Conservation (phyloP, 73 alveolate genomes). For the Tetrahymena borealis region DNA sequence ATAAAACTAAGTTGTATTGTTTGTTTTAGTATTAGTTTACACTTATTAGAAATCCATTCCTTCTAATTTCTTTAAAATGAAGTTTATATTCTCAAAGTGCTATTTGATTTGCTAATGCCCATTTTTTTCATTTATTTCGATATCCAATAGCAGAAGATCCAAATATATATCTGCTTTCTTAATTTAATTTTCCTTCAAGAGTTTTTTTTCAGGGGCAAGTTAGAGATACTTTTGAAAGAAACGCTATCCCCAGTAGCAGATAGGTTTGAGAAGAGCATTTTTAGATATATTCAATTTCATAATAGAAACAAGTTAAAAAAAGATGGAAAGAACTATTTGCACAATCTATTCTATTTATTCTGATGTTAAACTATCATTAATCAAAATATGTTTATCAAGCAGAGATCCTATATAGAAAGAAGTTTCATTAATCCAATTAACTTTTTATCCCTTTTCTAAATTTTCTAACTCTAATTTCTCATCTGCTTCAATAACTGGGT, state of each 20-base stretch:
- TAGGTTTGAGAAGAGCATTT: neutral
- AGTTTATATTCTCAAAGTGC: neutral
- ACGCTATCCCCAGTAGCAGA: neutral
- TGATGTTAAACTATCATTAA: neutral
- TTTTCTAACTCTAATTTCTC: neutral
- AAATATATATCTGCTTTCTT: neutral
- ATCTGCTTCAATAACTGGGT: neutral
- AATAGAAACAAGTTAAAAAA: neutral
- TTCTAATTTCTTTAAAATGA: neutral
- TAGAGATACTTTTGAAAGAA: neutral
- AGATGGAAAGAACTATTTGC: neutral
- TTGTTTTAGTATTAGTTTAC: neutral
- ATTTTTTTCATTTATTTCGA: neutral
- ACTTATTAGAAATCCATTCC: neutral
- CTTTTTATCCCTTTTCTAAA: neutral
- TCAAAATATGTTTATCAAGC: neutral
- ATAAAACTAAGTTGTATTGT: neutral
- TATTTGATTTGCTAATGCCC: neutral
- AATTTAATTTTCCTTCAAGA: neutral
- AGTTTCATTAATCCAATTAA: neutral
- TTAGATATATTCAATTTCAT: neutral
- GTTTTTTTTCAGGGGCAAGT: neutral
- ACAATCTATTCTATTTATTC: neutral
- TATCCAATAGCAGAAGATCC: neutral
- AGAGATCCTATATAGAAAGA: neutral